Evolutionary conservation across 2,329 filamentous ascomycete genomes (phyloP), one percentile per base, ranked within the genome.

Genomic region (Botrytis fabae): DNA sequence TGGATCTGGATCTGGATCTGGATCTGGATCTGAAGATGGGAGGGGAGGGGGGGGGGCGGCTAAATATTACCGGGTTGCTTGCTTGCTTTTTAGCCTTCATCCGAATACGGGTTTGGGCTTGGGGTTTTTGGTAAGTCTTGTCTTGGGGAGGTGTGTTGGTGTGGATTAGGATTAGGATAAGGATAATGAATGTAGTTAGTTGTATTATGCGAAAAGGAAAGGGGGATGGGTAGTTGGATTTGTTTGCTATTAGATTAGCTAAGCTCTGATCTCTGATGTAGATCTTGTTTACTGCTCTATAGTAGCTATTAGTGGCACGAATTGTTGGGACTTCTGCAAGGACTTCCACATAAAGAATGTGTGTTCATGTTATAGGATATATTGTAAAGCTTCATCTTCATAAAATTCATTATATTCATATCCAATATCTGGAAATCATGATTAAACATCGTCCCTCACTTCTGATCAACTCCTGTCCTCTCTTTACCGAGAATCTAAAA

Each of bases 401-500:
- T 65, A 42, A 14, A 44, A 25, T 46, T 46, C 44, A 8, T 68
- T 54, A 68, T 35, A 25, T 68, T 40, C 44, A 32, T 68, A 68
- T 48, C 44, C 44, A 12, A 18, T 66, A 66, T 25, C 2, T 48
- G 32, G 32, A 60, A 60, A 38, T 60, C 57, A 38, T 66, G 35
- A 12, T 32, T 32, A 28, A 46, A 46, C 4, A 54, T 25, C 16
- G 2, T 22, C 20, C 16, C 16, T 20, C 9, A 68, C 7, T 18
- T 28, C n/a, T 2, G 14, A 18, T 1, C 14, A 54, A 68, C 4
- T 38, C 32, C 32, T 42, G 14, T n/a, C 22, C 22, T 46, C 40
- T 61, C 32, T n/a, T n/a, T 16, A 10, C 14, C 2, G 5, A 18
- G 22, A 32, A 40, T 32, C 32, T 71, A 73, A 54, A 75, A 75